phyloP scores from a whole-genome alignment of 805 yeast species.

The Lachancea meyersii region DNA sequence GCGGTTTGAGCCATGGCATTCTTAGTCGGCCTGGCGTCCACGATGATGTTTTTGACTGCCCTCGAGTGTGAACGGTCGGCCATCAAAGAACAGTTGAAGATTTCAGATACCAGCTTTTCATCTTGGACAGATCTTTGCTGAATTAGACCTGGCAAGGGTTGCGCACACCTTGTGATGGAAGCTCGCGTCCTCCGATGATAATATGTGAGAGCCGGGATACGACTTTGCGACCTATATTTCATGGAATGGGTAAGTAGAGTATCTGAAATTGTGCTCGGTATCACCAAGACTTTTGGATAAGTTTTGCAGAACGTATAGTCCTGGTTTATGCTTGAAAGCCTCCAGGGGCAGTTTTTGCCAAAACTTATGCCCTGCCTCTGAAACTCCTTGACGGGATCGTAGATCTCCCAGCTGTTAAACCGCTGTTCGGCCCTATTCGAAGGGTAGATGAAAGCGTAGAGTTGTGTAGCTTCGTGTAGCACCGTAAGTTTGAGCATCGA shows the following conservation, averaged over 20 bases:
- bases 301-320: slow-evolving; percentile 65
- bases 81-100: slow-evolving; percentile 54
- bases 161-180: slow-evolving; percentile 82
- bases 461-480: slow-evolving; percentile 43
- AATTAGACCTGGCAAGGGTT: slow-evolving; percentile 86
- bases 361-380: slow-evolving; percentile 59
- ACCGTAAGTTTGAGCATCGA: slow-evolving; percentile 63
- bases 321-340: slow-evolving; percentile 58
- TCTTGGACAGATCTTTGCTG: slow-evolving; percentile 87
- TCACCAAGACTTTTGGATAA: slow-evolving; percentile 62
- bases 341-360: slow-evolving; percentile 47
- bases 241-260: slow-evolving; percentile 77
- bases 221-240: slow-evolving; percentile 73
- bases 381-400: slow-evolving; percentile 58
- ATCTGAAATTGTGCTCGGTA: slow-evolving; percentile 77
- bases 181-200: slow-evolving; percentile 63
- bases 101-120: slow-evolving; percentile 71
- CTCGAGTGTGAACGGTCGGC: slow-evolving; percentile 22
- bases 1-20: slow-evolving; percentile 97
- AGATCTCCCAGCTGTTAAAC: slow-evolving; percentile 68
- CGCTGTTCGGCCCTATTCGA: slow-evolving; percentile 66
- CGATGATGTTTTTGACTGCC: slow-evolving; percentile 57
- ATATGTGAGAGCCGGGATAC: slow-evolving; percentile 80
- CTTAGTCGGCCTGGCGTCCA: slow-evolving; percentile 87
- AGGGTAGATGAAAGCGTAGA: slow-evolving; percentile 77